phyloP scores from a whole-genome alignment of 331 rosid genomes.

The Spiraea crenata region DNA sequence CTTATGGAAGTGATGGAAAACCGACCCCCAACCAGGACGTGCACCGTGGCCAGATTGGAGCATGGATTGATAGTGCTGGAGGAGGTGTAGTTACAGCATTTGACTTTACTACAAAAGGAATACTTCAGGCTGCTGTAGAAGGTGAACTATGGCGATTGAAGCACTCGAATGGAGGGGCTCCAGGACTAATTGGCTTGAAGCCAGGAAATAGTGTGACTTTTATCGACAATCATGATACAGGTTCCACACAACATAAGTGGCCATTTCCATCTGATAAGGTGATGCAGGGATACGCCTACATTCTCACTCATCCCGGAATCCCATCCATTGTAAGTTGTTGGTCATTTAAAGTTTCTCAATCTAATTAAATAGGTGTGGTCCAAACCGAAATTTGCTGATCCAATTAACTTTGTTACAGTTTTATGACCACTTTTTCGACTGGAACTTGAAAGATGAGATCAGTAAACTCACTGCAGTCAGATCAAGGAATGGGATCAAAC shows the following conservation, averaged over 20 bases:
- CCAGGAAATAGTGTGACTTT: slow-evolving; percentile 28
- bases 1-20: slow-evolving; percentile 2
- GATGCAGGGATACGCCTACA: slow-evolving; percentile 28
- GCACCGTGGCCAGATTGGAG: background rate
- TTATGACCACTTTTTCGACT: slow-evolving; percentile 27
- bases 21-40: background rate
- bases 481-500: slow-evolving; percentile 24
- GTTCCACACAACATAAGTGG: background rate
- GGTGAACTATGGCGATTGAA: slow-evolving; percentile 22
- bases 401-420: slow-evolving; percentile 11
- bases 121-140: slow-evolving; percentile 19
- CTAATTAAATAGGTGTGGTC: background rate
- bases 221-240: slow-evolving; percentile 31
- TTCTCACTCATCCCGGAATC: slow-evolving; percentile 18
- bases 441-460: slow-evolving; percentile 5
- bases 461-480: slow-evolving; percentile 10
- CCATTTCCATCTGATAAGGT: slow-evolving; percentile 21
- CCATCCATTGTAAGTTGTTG: background rate
- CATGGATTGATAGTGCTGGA: slow-evolving; percentile 19
- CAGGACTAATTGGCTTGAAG: slow-evolving; percentile 24
- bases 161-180: slow-evolving; percentile 12
- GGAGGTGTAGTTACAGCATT: slow-evolving; percentile 10
- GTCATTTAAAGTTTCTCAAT: background rate
- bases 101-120: slow-evolving; percentile 21
- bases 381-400: background rate